Evolutionary conservation across 1,284 basidiomycete species (phyloP).

Genomic region (Ganoderma leucocontextum): DNA sequence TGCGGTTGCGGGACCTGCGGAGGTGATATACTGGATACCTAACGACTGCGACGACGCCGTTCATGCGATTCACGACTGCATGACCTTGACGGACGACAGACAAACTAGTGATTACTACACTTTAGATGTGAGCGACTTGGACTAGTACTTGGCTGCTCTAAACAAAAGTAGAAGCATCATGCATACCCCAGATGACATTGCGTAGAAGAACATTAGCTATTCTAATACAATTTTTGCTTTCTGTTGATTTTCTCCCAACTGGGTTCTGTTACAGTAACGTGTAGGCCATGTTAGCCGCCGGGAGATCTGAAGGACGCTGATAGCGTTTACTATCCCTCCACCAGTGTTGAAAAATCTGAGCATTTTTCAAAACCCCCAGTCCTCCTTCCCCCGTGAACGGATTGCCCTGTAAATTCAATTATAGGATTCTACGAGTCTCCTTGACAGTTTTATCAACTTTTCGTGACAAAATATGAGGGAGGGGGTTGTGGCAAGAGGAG

Average conservation of each 20-base stretch:
- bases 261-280: too few species aligned
- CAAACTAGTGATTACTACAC: background rate
- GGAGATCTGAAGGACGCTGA: background rate
- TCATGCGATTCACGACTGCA: constrained; percentile 17
- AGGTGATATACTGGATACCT: constrained; percentile 12
- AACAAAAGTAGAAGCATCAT: constrained; percentile 6
- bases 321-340: too few species aligned
- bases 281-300: background rate
- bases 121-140: background rate
- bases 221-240: constrained; percentile 5
- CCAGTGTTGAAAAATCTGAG: too few species aligned
- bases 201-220: constrained; percentile 7
- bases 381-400: too few species aligned
- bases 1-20: background rate
- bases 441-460: too few species aligned
- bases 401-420: too few species aligned
- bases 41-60: constrained; percentile 13
- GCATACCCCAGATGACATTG: constrained; percentile 2
- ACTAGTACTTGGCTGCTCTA: background rate
- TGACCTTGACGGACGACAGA: constrained; percentile 5
- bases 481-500: too few species aligned
- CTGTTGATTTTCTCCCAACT: background rate
- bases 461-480: too few species aligned
- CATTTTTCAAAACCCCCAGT: too few species aligned
- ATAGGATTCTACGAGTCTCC: too few species aligned